Percentiles rank a stretch among this genome's conserved stretches.
Evolutionary conservation across 1,284 basidiomycete genomes (phyloP).

Genomic region (Abortiporus biennis): DNA sequence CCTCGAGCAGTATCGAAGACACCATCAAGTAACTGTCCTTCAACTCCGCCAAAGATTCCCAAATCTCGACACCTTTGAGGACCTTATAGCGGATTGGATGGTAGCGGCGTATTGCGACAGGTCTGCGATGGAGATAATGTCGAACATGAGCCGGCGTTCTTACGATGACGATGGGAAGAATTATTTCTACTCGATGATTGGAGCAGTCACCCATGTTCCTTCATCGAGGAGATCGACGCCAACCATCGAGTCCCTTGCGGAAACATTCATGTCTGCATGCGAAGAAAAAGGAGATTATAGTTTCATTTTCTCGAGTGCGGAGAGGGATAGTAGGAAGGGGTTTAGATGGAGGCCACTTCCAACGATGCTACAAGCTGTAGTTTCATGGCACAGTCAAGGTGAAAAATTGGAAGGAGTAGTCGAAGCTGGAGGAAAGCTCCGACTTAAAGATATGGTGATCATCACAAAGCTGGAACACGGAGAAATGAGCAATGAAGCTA

Average conservation of each 20-base stretch:
- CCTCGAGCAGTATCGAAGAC: slow-evolving; percentile 3
- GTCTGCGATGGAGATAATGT: slow-evolving; percentile 15
- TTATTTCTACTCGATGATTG: slow-evolving; percentile 20
- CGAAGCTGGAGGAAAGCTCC: slow-evolving; percentile 10
- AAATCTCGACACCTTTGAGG: slow-evolving; percentile 15
- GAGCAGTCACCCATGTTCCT: slow-evolving; percentile 12
- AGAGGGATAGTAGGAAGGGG: slow-evolving; percentile 13
- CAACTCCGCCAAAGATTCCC: neutral
- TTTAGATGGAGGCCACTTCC: slow-evolving; percentile 15
- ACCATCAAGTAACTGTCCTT: neutral
- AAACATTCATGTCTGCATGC: slow-evolving; percentile 16
- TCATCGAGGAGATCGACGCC: slow-evolving; percentile 10
- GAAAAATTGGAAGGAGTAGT: slow-evolving; percentile 9
- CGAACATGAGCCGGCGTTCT: slow-evolving; percentile 10
- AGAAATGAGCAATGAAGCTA: neutral
- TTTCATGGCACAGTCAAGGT: slow-evolving; percentile 12
- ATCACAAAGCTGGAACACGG: neutral
- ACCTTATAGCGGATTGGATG: slow-evolving; percentile 13
- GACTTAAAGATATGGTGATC: slow-evolving; percentile 12
- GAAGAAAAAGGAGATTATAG: slow-evolving; percentile 20
- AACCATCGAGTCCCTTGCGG: slow-evolving; percentile 13
- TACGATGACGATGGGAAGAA: slow-evolving; percentile 12
- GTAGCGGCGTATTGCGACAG: slow-evolving; percentile 10
- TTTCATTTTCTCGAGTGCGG: slow-evolving; percentile 16
- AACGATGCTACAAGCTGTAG: slow-evolving; percentile 8